Percentiles rank a stretch among this genome's conserved stretches.
Evolutionary conservation across 495 filamentous ascomycete species (phyloP).

Genomic region (Trichoderma asperelloides): DNA sequence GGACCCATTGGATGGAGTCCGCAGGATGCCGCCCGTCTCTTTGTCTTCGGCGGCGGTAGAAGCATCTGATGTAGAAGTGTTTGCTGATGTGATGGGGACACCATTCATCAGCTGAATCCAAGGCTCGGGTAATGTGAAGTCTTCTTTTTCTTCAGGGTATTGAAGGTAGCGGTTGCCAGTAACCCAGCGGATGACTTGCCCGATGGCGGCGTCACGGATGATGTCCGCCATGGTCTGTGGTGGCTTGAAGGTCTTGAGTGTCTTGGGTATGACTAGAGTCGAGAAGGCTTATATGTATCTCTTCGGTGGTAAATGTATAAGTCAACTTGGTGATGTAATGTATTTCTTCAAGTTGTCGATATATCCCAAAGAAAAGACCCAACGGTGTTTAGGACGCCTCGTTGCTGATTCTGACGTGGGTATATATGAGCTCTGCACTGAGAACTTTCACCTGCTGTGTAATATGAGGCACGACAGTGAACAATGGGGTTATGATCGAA

Average conservation of each 20-base stretch:
- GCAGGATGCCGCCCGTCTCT: conserved; percentile 18
- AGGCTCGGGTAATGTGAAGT: conserved; percentile 39
- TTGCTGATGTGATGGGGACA: conserved; percentile 7
- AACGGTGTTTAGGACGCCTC: too few relatives aligned
- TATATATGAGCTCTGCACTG: too few relatives aligned
- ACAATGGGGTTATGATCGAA: background rate
- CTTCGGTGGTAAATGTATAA: too few relatives aligned
- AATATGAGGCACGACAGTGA: background rate
- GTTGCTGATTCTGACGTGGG: too few relatives aligned
- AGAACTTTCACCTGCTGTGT: background rate
- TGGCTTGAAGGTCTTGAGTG: background rate
- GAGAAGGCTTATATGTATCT: too few relatives aligned
- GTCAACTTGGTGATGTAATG: too few relatives aligned
- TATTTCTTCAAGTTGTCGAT: too few relatives aligned
- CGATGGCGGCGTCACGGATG: conserved; percentile 44
- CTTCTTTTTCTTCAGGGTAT: conserved; percentile 47
- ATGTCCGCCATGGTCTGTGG: conserved; percentile 15
- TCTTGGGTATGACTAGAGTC: too few relatives aligned
- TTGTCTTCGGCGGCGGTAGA: conserved; percentile 22
- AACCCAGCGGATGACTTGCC: conserved; percentile 44
- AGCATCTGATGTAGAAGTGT: conserved; percentile 9
- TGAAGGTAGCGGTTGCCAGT: conserved; percentile 39
- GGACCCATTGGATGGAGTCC: background rate
- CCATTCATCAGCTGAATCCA: conserved; percentile 32
- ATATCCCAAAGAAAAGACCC: too few relatives aligned